phyloP scores from a whole-genome alignment of 331 rosid genomes.

The Saraca asoca region DNA sequence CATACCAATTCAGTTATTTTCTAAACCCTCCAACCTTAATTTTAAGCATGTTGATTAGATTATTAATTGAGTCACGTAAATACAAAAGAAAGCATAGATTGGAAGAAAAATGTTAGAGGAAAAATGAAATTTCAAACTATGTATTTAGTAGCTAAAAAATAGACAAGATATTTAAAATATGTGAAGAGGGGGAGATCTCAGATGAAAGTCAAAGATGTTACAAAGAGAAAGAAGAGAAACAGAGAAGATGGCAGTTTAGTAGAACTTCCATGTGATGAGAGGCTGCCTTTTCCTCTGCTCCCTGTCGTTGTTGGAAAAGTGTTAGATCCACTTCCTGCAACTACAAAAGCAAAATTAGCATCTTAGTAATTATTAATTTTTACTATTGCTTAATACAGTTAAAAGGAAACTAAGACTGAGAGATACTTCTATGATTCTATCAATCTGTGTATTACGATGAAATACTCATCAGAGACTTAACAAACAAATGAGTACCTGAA shows the following conservation, averaged over 20 bases:
- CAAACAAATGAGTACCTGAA: conserved; percentile 41
- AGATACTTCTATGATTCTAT: no score
- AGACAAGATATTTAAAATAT: conserved; percentile 6
- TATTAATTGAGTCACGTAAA: no score
- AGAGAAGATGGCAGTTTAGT: conserved; percentile 30
- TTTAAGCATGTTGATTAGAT: no score
- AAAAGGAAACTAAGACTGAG: no score
- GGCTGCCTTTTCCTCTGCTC: conserved; percentile 22
- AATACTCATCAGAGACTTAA: no score
- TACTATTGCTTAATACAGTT: not conserved
- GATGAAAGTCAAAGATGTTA: conserved; percentile 28
- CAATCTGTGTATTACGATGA: no score
- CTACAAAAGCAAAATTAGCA: not conserved
- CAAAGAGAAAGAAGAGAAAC: conserved; percentile 37
- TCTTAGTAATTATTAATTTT: not conserved
- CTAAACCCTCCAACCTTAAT: no score
- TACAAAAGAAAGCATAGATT: no score
- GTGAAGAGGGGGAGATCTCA: not conserved
- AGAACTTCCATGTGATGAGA: conserved; percentile 35
- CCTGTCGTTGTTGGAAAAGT: conserved; percentile 30
- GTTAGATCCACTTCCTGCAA: conserved; percentile 39
- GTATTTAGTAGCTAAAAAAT: no score
- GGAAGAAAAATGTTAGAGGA: no score
- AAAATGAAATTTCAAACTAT: no score
- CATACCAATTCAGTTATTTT: no score